Conservation (phyloP, 805 yeast species). For the Soucietia sequanensis region DNA sequence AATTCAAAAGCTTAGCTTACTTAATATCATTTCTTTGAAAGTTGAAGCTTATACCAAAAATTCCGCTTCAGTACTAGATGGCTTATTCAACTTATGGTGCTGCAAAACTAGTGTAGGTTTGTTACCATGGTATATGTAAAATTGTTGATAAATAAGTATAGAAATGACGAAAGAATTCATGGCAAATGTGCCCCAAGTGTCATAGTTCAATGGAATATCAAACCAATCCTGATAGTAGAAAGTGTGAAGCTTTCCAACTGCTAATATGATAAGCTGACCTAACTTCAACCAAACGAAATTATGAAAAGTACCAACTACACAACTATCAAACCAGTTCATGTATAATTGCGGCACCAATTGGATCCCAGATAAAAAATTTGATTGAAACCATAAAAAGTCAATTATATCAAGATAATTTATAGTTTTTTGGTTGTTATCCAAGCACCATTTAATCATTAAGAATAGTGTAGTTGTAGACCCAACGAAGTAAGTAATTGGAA, state of each 20-base stretch:
- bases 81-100: too few relatives aligned
- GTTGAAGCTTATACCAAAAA: too few relatives aligned
- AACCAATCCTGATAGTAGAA: conserved; percentile 13
- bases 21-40: too few relatives aligned
- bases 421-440: conserved; percentile 3
- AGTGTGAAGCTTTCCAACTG: conserved; percentile 8
- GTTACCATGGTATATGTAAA: too few relatives aligned
- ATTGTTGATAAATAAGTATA: too few relatives aligned
- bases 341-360: conserved; percentile 41
- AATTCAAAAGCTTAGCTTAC: too few relatives aligned
- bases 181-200: conserved; percentile 17
- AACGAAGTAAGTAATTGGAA: too few relatives aligned
- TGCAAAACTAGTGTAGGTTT: too few relatives aligned
- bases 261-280: conserved; percentile 6
- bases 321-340: conserved; percentile 36
- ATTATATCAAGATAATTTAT: conserved; percentile 39
- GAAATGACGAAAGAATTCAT: too few relatives aligned
- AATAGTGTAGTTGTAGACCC: too few relatives aligned
- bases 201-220: conserved; percentile 19
- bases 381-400: conserved; percentile 39
- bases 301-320: conserved; percentile 17
- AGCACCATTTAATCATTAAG: too few relatives aligned
- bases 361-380: conserved; percentile 18
- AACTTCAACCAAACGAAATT: conserved; percentile 1
- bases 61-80: too few relatives aligned